Percentiles rank a stretch among this genome's conserved stretches.
phyloP scores from a whole-genome alignment of 495 filamentous ascomycete species.

The Corynascus novoguineensis region DNA sequence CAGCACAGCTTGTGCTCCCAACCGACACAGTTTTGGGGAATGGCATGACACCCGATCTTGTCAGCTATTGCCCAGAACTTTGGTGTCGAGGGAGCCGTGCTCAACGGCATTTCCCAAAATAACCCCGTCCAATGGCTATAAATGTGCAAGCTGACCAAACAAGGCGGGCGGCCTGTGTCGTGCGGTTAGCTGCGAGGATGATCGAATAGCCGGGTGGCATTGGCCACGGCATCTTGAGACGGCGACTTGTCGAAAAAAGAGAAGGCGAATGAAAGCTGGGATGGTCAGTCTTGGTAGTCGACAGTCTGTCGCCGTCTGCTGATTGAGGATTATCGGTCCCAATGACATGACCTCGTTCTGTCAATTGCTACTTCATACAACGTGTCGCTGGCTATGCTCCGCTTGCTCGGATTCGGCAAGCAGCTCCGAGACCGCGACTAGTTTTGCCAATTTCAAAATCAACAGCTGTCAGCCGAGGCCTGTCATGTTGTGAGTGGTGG shows the following conservation, averaged over 20 bases:
- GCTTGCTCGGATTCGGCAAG: no score
- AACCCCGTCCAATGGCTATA: conserved; percentile 4
- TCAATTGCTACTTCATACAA: no score
- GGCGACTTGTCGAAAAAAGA: no score
- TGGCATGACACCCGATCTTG: not conserved
- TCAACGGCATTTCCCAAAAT: not conserved
- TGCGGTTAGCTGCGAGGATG: not conserved
- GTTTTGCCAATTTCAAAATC: not conserved
- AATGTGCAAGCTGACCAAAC: conserved; percentile 11
- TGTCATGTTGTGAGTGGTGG: not conserved
- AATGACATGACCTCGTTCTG: no score
- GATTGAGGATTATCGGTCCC: no score
- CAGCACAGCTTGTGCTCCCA: not conserved
- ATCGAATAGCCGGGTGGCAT: conserved; percentile 9
- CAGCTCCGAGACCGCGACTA: not conserved
- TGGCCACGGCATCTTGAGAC: not conserved
- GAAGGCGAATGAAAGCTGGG: not conserved
- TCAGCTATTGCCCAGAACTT: not conserved
- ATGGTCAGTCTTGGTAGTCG: not conserved
- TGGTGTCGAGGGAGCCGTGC: not conserved
- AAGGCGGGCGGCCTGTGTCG: not conserved
- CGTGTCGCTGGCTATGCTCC: no score
- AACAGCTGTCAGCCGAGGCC: not conserved
- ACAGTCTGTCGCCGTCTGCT: not conserved
- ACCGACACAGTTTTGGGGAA: not conserved